Evolutionary conservation across 176 grass and related monocot species (phyloP).

Genomic region (Lolium rigidum): DNA sequence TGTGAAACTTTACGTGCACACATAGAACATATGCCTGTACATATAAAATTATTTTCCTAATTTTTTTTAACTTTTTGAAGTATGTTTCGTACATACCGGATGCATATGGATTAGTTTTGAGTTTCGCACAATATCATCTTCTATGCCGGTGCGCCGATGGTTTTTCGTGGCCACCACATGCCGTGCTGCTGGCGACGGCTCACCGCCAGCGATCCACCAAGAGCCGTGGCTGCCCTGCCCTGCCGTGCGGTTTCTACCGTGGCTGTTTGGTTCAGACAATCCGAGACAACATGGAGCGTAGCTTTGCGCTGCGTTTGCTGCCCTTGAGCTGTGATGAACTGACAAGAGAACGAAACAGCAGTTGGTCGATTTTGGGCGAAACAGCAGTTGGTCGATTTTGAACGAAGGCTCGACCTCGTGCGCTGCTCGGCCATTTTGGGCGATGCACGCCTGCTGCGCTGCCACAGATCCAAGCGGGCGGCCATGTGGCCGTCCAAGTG

Average conservation of each 20-base stretch:
- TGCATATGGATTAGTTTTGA: too few species aligned
- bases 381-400: background rate
- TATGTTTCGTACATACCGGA: too few species aligned
- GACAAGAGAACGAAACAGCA: background rate
- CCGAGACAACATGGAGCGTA: too few species aligned
- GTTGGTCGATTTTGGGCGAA: background rate
- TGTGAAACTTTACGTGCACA: too few species aligned
- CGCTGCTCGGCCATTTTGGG: background rate
- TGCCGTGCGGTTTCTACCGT: conserved; percentile 3
- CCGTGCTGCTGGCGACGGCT: background rate
- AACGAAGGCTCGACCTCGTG: background rate
- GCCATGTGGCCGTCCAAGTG: background rate
- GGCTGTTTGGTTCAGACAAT: background rate
- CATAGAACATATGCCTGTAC: too few species aligned
- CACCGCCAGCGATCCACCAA: background rate
- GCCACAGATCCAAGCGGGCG: background rate
- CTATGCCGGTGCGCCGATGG: too few species aligned
- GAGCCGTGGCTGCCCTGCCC: background rate
- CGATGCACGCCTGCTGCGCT: background rate
- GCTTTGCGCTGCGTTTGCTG: background rate
- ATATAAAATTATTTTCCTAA: too few species aligned
- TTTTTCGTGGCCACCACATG: conserved; percentile 1
- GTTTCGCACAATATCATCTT: too few species aligned
- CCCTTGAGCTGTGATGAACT: background rate
- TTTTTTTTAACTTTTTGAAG: too few species aligned